Evolutionary conservation across 192 early-diverging fungal genomes (phyloP).

Genomic region (Gryganskiella cystojenkinii): DNA sequence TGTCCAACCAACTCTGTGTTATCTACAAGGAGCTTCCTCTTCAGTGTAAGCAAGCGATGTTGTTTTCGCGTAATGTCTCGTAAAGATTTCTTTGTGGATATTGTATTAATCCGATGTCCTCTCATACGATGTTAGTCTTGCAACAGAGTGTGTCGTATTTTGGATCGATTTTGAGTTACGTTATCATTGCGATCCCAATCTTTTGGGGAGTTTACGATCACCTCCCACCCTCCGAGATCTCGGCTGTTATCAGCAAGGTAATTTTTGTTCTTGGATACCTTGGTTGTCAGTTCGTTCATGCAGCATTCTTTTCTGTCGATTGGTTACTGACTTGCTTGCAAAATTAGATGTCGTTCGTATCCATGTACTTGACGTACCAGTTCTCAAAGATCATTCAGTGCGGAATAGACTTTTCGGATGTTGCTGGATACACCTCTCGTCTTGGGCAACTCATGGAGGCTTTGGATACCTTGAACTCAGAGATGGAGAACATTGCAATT

Average conservation of each 20-base stretch:
- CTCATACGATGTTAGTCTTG: conserved; percentile 37
- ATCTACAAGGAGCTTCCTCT: conserved; percentile 63
- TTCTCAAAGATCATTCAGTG: conserved; percentile 80
- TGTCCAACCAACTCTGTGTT: conserved; percentile 66
- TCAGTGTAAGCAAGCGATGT: conserved; percentile 44
- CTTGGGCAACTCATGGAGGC: conserved; percentile 84
- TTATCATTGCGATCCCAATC: conserved; percentile 85
- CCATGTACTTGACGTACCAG: conserved; percentile 85
- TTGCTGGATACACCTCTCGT: conserved; percentile 87
- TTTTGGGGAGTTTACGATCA: conserved; percentile 84
- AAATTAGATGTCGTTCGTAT: conserved; percentile 80
- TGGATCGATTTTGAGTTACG: conserved; percentile 84
- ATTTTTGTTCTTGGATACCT: too few relatives aligned
- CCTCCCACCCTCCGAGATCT: conserved; percentile 72
- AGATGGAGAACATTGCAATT: conserved; percentile 60
- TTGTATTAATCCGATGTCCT: not conserved
- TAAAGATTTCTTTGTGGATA: not conserved
- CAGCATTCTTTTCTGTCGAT: too few relatives aligned
- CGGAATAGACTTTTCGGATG: conserved; percentile 73
- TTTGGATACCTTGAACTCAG: conserved; percentile 62
- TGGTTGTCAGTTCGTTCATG: too few relatives aligned
- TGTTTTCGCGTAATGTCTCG: not conserved
- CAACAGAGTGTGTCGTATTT: conserved; percentile 78
- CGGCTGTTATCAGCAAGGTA: conserved; percentile 79
- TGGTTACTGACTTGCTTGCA: too few relatives aligned